Conservation (phyloP, 164 flowering plant genomes). For the Sextonia rubra region DNA sequence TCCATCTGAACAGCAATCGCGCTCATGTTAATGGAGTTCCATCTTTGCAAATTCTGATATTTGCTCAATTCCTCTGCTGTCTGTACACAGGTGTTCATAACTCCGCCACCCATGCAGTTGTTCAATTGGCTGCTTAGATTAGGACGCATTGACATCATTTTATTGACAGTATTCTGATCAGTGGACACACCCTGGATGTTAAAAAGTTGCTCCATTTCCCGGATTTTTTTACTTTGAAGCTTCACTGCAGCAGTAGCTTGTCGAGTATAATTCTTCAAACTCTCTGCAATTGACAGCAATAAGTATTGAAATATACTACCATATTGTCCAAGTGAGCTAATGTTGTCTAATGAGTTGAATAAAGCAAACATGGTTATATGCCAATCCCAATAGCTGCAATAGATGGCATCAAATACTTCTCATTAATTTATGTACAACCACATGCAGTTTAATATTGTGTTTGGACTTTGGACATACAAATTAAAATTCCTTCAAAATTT, state of each 20-base stretch:
- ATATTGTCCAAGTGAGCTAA: too few species aligned
- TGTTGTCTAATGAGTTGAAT: too few species aligned
- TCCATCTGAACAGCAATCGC: conserved; percentile 44
- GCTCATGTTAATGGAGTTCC: conserved; percentile 52
- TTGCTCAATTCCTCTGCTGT: conserved; percentile 52
- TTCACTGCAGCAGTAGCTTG: conserved; percentile 40
- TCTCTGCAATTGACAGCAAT: conserved; percentile 45
- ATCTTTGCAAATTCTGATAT: conserved; percentile 68
- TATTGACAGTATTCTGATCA: conserved; percentile 51
- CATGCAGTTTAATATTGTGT: too few species aligned
- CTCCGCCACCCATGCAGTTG: conserved; percentile 39
- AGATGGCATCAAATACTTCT: too few species aligned
- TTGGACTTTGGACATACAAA: too few species aligned
- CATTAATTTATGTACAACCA: too few species aligned
- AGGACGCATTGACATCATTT: conserved; percentile 60
- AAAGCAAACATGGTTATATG: too few species aligned
- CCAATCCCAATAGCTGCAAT: too few species aligned
- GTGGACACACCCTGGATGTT: conserved; percentile 54
- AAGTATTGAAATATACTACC: not conserved
- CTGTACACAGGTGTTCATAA: conserved; percentile 43
- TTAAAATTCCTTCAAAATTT: too few species aligned
- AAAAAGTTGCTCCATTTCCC: conserved; percentile 63
- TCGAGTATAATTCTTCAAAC: conserved; percentile 75
- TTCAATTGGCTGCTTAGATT: conserved; percentile 43
- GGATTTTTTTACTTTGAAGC: conserved; percentile 52